Base-by-base conservation (phyloP, 805 yeast species). In the Lipomyces orientalis region DNA sequence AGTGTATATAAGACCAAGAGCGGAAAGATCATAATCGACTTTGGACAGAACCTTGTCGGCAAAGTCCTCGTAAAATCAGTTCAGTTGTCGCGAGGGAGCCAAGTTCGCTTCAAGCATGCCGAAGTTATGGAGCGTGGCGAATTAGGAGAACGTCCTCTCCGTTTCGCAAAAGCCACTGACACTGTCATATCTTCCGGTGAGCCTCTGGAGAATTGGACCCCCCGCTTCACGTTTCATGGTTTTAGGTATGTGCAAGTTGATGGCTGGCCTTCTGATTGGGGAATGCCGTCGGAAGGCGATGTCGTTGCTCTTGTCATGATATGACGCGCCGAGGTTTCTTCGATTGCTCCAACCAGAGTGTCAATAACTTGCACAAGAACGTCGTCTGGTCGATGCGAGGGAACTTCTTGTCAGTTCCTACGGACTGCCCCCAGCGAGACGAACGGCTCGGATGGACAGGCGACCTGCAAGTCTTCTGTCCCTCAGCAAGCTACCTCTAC, bases 401-500 rank as follows among this genome's bases (percentile, higher is more conserved):
- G 19, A 75, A 75, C 62, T 75, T 75, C 56, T 62, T 74, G 16
- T 61, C 74, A 12, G 66, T 75, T 51, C 76, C 76, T 2, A 69
- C 72, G n/a, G 77, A 75, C 64, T 75, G 77, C 58, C 77, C 77
- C 5, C 77, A 75, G 64, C 67, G 77, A 58, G 77, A 75, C 60
- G 77, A 75, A 54, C 67, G 77, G 4, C 64, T 75, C 59, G 77
- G 76, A 7, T 75, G 77, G 77, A 65, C 73, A 5, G 77, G 76
- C 43, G 77, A 75, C 60, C 75, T 75, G 56, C 70, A 74, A 9
- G 61, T 73, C 34, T 75, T 75, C 51, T 66, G 72, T 9, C 76
- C 76, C 3, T 70, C 77, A 6, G 76, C 76, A 1, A 55, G 65
- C 25, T 75, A 64, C 55, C 58, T 75, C 49, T 72, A 72, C 55